Percentiles rank a stretch among this genome's conserved stretches.
Conservation (phyloP, 805 yeast genomes). For the Suhomyces faveliae region DNA sequence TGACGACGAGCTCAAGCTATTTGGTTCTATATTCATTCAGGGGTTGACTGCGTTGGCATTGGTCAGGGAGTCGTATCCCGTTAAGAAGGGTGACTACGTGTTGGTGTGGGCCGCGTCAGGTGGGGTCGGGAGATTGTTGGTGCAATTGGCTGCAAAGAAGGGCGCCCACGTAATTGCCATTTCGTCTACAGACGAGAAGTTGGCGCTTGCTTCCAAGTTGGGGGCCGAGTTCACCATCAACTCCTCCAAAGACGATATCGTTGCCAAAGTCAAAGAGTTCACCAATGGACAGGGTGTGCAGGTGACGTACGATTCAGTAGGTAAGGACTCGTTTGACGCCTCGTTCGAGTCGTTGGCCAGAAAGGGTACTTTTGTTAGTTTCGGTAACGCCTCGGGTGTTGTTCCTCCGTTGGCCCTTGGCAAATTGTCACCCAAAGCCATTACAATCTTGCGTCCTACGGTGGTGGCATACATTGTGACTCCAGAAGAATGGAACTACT, state of each 20-base stretch:
- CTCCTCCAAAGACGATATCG: constrained; percentile 52
- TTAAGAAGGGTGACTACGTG: constrained; percentile 66
- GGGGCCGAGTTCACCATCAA: constrained; percentile 80
- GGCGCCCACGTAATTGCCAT: constrained; percentile 86
- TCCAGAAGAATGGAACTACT: constrained; percentile 55
- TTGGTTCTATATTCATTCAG: constrained; percentile 64
- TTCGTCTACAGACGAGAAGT: constrained; percentile 76
- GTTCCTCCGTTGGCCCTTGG: constrained; percentile 64
- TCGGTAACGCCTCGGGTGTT: constrained; percentile 84
- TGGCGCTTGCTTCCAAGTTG: constrained; percentile 56
- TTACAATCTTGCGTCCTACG: constrained; percentile 65
- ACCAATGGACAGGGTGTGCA: constrained; percentile 68
- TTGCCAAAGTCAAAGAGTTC: constrained; percentile 52
- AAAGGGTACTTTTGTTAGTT: constrained; percentile 74
- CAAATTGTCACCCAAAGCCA: constrained; percentile 57
- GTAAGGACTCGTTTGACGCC: constrained; percentile 70
- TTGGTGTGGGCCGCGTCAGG: constrained; percentile 95
- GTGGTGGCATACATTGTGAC: constrained; percentile 51
- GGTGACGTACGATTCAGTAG: constrained; percentile 72
- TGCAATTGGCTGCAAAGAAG: constrained; percentile 56
- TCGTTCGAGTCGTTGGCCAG: constrained; percentile 61
- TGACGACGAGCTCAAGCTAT: constrained; percentile 51
- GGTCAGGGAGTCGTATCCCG: constrained; percentile 60
- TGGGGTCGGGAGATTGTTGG: constrained; percentile 77
- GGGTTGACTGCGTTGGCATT: constrained; percentile 81